These are phyloP conservation scores for Viridothelium virens DNA, from an alignment of 495 filamentous ascomycete species.

Conservation along the genomic window DNA sequence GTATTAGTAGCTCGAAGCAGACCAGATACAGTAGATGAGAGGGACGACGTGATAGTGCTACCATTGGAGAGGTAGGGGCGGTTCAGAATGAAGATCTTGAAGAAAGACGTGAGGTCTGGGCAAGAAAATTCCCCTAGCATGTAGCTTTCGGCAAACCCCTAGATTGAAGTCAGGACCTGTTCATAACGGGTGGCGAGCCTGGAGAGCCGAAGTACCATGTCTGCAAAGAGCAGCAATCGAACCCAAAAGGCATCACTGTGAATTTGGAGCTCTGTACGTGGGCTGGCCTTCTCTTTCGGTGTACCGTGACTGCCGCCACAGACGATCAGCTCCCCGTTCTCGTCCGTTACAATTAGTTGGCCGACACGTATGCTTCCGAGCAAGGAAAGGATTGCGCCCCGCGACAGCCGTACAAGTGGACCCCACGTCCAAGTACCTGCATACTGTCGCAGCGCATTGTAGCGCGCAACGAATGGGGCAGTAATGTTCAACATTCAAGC, in stretches of 20 bases:
- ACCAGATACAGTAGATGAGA: slow-evolving; percentile 44
- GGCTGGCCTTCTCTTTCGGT: slow-evolving; percentile 20
- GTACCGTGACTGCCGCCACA: slow-evolving; percentile 30
- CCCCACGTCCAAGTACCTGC: slow-evolving; percentile 37
- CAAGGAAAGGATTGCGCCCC: slow-evolving; percentile 34
- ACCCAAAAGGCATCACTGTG: slow-evolving; percentile 59
- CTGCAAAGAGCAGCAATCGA: slow-evolving; percentile 54
- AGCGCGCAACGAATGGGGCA: slow-evolving; percentile 23
- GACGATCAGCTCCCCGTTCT: slow-evolving; percentile 33
- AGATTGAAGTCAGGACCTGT: not conserved
- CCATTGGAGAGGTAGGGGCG: slow-evolving; percentile 49
- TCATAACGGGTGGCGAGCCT: not conserved
- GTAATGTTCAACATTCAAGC: slow-evolving; percentile 16
- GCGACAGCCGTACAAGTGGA: slow-evolving; percentile 38
- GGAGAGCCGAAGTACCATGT: slow-evolving; percentile 42
- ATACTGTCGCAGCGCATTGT: slow-evolving; percentile 26
- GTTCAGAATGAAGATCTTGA: slow-evolving; percentile 62
- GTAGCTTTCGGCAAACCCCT: slow-evolving; percentile 62
- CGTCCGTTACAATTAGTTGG: slow-evolving; percentile 36
- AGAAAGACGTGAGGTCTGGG: slow-evolving; percentile 54
- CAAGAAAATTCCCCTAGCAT: slow-evolving; percentile 63
- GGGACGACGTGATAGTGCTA: slow-evolving; percentile 50
- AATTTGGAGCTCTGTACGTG: slow-evolving; percentile 43
- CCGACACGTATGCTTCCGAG: slow-evolving; percentile 38
- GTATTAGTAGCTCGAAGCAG: slow-evolving; percentile 55